These are phyloP conservation scores for Ascochyta rabiei DNA, from an alignment of 2,329 filamentous ascomycete genomes.

Conservation along the genomic window DNA sequence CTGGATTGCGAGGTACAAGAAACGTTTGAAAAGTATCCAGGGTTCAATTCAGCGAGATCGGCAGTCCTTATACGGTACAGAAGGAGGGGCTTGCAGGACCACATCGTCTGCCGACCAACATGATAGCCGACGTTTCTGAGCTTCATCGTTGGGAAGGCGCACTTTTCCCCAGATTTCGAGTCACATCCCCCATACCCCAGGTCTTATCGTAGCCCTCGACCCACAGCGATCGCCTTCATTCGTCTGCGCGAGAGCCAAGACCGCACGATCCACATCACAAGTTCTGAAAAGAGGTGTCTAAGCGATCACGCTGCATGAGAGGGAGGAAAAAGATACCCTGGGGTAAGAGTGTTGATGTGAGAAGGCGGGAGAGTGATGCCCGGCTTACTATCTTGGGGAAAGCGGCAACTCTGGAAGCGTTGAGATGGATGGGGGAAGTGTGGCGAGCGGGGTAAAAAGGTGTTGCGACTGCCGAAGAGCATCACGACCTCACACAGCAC, in stretches of 20 bases:
- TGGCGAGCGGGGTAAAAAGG: constrained; percentile 13
- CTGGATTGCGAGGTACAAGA: neutral
- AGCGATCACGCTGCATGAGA: neutral
- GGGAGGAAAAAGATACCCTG: neutral
- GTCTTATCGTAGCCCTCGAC: neutral
- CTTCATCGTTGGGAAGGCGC: neutral
- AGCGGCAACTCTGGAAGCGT: neutral
- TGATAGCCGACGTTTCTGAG: neutral
- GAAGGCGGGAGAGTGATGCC: neutral
- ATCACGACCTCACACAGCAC: neutral
- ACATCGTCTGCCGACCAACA: neutral
- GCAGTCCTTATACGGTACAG: constrained; percentile 1
- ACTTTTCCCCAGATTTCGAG: constrained; percentile 7
- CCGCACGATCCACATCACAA: neutral
- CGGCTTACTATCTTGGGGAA: constrained; percentile 10
- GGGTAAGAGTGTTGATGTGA: neutral
- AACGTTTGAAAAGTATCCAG: neutral
- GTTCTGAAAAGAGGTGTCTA: neutral
- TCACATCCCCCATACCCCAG: constrained; percentile 12
- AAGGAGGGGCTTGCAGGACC: neutral
- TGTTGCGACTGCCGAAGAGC: neutral
- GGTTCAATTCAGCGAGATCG: neutral
- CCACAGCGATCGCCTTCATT: neutral
- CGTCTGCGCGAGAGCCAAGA: neutral
- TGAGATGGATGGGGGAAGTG: constrained; percentile 1